Percentiles rank a stretch among this genome's conserved stretches.
Conservation (phyloP, 116 monocot species). For the Papilionanthe hybrid region DNA sequence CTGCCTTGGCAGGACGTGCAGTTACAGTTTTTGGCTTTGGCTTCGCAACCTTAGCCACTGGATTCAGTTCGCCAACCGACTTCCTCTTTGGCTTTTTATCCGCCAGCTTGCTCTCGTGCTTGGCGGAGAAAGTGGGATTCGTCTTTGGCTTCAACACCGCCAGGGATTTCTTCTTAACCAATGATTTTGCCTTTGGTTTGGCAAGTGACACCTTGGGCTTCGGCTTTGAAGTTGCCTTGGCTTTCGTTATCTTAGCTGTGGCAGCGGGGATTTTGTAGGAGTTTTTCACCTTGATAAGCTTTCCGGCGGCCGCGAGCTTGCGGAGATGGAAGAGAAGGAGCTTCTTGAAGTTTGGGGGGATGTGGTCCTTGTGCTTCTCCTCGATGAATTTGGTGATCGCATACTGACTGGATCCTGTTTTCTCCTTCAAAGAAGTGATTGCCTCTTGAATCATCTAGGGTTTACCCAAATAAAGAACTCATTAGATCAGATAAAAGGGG, state of each 20-base stretch:
- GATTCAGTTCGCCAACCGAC: neutral
- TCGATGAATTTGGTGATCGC: constrained; percentile 46
- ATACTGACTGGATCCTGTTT: constrained; percentile 42
- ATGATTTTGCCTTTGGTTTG: constrained; percentile 11
- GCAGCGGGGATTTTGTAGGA: constrained; percentile 37
- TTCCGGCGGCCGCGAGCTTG: constrained; percentile 29
- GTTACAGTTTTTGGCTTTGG: neutral
- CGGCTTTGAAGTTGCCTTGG: neutral
- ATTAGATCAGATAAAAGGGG: neutral
- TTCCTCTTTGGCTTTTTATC: neutral
- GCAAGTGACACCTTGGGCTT: constrained; percentile 14
- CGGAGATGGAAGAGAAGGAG: constrained; percentile 32
- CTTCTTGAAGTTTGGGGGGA: constrained; percentile 33
- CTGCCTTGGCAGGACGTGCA: constrained; percentile 12
- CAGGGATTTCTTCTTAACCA: neutral
- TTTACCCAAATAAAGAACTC: neutral
- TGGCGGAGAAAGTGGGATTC: neutral
- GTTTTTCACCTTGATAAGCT: constrained; percentile 44
- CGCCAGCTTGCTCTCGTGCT: neutral
- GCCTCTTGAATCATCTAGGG: constrained; percentile 46
- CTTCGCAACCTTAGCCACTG: constrained; percentile 1
- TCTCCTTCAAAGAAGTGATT: constrained; percentile 40
- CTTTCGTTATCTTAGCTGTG: no score
- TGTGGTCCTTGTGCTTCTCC: constrained; percentile 35
- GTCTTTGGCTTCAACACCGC: neutral